Percentiles rank a stretch among this genome's conserved stretches.
These are phyloP conservation scores for Cucumis melo DNA, from an alignment of 306 rosid species.

Conservation along the genomic window DNA sequence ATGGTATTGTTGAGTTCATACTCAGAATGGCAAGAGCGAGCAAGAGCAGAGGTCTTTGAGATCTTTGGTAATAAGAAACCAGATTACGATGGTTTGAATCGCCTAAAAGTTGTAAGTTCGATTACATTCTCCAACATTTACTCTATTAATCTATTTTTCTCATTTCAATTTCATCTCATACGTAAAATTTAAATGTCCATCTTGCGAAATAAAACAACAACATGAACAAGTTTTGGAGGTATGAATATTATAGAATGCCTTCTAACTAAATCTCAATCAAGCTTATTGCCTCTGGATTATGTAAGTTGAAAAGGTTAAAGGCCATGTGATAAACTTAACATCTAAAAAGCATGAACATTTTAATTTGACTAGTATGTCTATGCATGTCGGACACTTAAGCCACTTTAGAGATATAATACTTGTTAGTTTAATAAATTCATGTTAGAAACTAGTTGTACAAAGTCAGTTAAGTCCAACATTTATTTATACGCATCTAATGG, in stretches of 20 bases:
- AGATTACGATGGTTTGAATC: constrained; percentile 28
- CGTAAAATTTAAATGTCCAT: not conserved
- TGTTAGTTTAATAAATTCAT: too few relatives aligned
- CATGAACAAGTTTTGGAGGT: not conserved
- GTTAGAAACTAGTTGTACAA: too few relatives aligned
- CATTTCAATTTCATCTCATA: not conserved
- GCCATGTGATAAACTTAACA: not conserved
- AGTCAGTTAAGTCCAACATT: too few relatives aligned
- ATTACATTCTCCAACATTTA: not conserved
- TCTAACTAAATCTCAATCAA: not conserved
- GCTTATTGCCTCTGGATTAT: not conserved
- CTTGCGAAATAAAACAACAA: not conserved
- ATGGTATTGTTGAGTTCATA: constrained; percentile 24
- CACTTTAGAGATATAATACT: too few relatives aligned
- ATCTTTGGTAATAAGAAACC: constrained; percentile 31
- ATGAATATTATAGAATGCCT: not conserved
- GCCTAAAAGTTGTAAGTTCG: constrained; percentile 43
- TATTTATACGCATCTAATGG: too few relatives aligned
- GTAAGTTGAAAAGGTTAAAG: not conserved
- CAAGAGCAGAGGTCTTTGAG: constrained; percentile 36
- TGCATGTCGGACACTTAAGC: too few relatives aligned
- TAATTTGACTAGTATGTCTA: too few relatives aligned
- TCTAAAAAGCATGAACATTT: too few relatives aligned
- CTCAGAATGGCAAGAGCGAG: constrained; percentile 37
- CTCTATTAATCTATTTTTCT: not conserved